phyloP scores from a whole-genome alignment of 179 eudicot genomes.

The Nepenthes alata region DNA sequence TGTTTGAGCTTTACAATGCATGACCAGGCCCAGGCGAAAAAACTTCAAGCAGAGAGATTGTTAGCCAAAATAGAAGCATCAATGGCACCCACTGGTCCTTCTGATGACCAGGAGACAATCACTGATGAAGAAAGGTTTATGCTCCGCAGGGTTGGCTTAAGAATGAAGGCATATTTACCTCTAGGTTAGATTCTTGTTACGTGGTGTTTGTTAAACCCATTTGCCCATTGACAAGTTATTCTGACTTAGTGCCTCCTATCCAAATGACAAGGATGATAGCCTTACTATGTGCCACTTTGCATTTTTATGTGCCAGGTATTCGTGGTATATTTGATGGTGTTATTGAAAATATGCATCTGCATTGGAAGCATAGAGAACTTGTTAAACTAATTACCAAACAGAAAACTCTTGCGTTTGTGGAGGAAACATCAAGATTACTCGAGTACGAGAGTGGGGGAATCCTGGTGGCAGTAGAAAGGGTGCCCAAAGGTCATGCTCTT shows the following conservation, averaged over 20 bases:
- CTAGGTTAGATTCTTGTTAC: constrained; percentile 48
- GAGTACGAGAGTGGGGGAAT: constrained; percentile 97
- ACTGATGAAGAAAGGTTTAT: constrained; percentile 89
- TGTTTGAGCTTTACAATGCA: constrained; percentile 15
- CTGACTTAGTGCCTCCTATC: constrained; percentile 1
- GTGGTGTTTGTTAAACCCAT: neutral
- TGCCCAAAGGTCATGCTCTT: constrained; percentile 85
- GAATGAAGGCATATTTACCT: constrained; percentile 96
- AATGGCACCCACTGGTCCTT: constrained; percentile 76
- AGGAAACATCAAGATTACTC: constrained; percentile 80
- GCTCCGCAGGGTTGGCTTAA: constrained; percentile 72
- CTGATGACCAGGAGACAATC: constrained; percentile 90
- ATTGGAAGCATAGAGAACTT: constrained; percentile 98
- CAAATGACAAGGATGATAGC: neutral
- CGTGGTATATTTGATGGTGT: constrained; percentile 99
- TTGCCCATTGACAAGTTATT: neutral
- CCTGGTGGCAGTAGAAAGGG: constrained; percentile 69
- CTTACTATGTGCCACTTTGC: neutral
- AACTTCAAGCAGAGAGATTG: constrained; percentile 70
- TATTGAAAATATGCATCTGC: constrained; percentile 98
- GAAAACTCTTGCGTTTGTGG: constrained; percentile 67
- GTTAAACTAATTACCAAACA: constrained; percentile 92
- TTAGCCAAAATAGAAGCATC: constrained; percentile 71
- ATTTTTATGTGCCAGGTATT: constrained; percentile 39
- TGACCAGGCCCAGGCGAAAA: constrained; percentile 74